Base-by-base conservation (phyloP, 441 rosid genomes). In the Syzygium malaccense region DNA sequence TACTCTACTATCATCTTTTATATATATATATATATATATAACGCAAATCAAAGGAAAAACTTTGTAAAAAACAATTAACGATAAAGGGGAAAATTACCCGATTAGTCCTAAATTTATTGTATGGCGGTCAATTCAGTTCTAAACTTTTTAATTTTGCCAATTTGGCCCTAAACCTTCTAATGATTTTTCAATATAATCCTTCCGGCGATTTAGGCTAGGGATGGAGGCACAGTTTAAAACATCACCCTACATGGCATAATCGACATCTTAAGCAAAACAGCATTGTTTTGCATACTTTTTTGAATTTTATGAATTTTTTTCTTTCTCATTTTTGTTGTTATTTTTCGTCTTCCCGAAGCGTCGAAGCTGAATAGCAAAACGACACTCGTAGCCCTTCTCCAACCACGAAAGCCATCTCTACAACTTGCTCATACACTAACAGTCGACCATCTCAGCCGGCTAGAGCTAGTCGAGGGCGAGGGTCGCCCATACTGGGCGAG, bases 81-180 rank as follows among this genome's bases (percentile, higher is more conserved):
- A 33, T 75, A 14, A 75, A 1, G 9, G 10, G 4, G 18, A 13
- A 60, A 75, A 75, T 6, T 41, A 12, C 0, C 9, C 0, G 0
- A 12, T 75, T 0, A 6, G 1, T 37, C 18, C 4, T 30, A 64
- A 64, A 30, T 64, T 8, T 30, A 64, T 4, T 30, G 18, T 75
- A 75, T 7, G 1, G 0, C 0, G 4, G 1, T 8, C 51, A 75
- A 41, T 12, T 12, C 1, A 23, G 0, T 41, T 0, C 3, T 41
- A 12, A 23, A 41, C 0, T 0, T 75, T 75, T 75, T 3, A 23
- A 75, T 8, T 37, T 33, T 12, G 0, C 5, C 3, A 11, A 12
- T 0, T 75, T 41, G 4, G 1, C 5, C 45, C 0, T 41, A 37
- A 71, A 37, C 14, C 8, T 71, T 60, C 13, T 75, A 23, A 14